phyloP scores from a whole-genome alignment of 768 basidiomycete genomes.

The Symmetrospora coprosmae region DNA sequence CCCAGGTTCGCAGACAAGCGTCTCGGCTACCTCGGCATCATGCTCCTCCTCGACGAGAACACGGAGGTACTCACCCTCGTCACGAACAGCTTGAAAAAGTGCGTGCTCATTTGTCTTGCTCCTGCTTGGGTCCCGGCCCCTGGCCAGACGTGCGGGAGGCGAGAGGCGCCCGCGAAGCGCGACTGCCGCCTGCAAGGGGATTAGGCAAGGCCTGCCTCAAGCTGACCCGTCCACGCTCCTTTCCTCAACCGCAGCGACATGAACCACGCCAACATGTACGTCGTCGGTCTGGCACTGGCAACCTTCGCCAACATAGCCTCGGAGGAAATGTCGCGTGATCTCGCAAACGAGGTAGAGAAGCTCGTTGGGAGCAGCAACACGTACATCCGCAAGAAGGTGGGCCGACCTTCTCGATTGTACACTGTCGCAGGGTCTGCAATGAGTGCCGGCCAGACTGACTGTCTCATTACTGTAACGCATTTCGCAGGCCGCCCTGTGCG shows the following conservation, averaged over 20 bases:
- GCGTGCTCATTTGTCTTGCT: conserved; percentile 34
- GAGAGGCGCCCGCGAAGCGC: neutral
- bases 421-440: neutral
- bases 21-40: conserved; percentile 90
- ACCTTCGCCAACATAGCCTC: conserved; percentile 98
- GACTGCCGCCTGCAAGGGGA: neutral
- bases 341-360: conserved; percentile 96
- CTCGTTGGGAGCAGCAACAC: conserved; percentile 91
- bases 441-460: neutral
- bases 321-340: conserved; percentile 97
- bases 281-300: conserved; percentile 87
- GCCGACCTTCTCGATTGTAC: conserved; percentile 24
- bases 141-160: neutral
- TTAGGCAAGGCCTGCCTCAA: neutral
- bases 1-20: conserved; percentile 93
- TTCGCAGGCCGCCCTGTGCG: conserved; percentile 77
- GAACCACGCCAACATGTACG: conserved; percentile 99
- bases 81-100: conserved; percentile 98
- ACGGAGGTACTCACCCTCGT: conserved; percentile 94
- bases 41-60: conserved; percentile 92
- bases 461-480: neutral
- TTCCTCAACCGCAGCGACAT: conserved; percentile 55
- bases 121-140: neutral
- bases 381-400: conserved; percentile 95
- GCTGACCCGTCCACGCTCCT: neutral